Evolutionary conservation across 2,329 filamentous ascomycete species (phyloP).

Genomic region (Aspergillus ochraceoroseus): DNA sequence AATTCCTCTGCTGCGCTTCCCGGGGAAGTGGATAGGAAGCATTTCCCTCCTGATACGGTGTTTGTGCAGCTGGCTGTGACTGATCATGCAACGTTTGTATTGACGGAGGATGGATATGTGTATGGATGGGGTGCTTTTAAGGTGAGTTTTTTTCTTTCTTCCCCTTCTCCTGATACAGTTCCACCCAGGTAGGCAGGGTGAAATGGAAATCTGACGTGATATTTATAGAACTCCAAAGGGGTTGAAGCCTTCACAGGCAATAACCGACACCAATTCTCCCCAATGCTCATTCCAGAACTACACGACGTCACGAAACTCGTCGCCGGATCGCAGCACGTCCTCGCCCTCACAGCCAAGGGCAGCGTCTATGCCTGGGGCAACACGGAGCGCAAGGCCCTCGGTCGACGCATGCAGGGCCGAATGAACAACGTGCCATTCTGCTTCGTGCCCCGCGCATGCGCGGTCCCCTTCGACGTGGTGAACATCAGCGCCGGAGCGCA

Average conservation of each 20-base stretch:
- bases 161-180: background rate
- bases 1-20: conserved; percentile 60
- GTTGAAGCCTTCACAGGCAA: too few relatives aligned
- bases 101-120: conserved; percentile 69
- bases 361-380: conserved; percentile 67
- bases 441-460: conserved; percentile 48
- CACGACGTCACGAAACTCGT: conserved; percentile 62
- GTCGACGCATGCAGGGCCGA: conserved; percentile 58
- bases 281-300: conserved; percentile 48
- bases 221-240: too few relatives aligned
- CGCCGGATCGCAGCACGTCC: conserved; percentile 65
- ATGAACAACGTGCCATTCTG: conserved; percentile 42
- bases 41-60: conserved; percentile 58
- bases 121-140: conserved; percentile 84
- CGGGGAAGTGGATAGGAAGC: conserved; percentile 48
- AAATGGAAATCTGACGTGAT: background rate
- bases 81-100: conserved; percentile 69
- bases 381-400: conserved; percentile 66
- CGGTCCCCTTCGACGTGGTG: conserved; percentile 51
- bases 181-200: too few relatives aligned
- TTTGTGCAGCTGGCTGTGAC: conserved; percentile 66
- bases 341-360: conserved; percentile 62
- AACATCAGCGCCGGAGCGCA: conserved; percentile 32
- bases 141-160: conserved; percentile 50
- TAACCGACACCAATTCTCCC: conserved; percentile 41